Evolutionary conservation across 1,284 basidiomycete species (phyloP), one percentile per base, ranked within the genome.

Genomic region (Peniophora sp.): DNA sequence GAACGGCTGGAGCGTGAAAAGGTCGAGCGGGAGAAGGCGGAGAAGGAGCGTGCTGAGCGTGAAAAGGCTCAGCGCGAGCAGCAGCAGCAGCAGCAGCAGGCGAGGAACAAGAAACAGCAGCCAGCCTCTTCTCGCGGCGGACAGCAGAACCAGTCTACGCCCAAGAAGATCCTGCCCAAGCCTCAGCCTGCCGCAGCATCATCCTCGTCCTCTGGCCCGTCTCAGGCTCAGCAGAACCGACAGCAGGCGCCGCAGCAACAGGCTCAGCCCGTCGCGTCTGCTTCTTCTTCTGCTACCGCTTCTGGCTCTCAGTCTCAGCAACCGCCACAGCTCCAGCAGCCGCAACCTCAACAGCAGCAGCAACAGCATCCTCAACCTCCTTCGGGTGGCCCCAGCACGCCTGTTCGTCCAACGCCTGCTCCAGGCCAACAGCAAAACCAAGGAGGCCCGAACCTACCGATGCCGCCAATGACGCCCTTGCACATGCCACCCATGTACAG

Each of bases 1-100:
- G 81, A 84, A 63, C 81, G 77, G 64, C 83, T 81, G 47, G 85
- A 86, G 56, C 74, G 72, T 41, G 83, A 83, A 62, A 71, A 74
- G 63, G 87, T 67, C 77, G 77, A 59, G 73, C 68, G 73, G 62
- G 75, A 67, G 58, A 59, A 56, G 47, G 71, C 73, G 63, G 63
- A 62, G 12, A 60, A 60, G 27, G 66, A 66, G 48, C 65, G 65
- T 45, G 61, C 56, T 43, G 64, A 69, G 52, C 74, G 74, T 56
- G 74, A 75, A 51, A 68, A 73, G 55, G 68, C 70, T 52, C 64
- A 72, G 55, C 65, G 53, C 61, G 67, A 61, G 47, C 61, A 61
- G 52, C 62, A 64, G 44, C 65, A 65, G 55, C 63, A 59, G 45
- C 62, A 59, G 32, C 53, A 56, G n/a, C 57, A 58, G 2, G 55